These are phyloP conservation scores for Gloeopeniophorella convolvens DNA, from an alignment of 768 basidiomycete species.

Conservation along the genomic window DNA sequence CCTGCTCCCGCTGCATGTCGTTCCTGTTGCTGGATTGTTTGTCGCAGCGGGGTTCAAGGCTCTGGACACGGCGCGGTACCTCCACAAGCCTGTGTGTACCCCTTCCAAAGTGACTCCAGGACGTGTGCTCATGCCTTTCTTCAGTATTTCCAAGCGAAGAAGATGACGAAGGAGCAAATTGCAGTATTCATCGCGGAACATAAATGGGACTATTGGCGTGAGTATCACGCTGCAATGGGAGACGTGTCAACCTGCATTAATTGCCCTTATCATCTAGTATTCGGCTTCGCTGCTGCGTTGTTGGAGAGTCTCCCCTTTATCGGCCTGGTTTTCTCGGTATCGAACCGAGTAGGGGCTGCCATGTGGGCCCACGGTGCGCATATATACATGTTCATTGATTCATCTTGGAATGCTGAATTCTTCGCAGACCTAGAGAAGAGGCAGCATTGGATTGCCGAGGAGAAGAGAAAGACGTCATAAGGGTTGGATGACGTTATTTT, in stretches of 20 bases:
- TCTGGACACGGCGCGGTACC: constrained; percentile 55
- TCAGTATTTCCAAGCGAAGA: constrained; percentile 81
- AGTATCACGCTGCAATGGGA: constrained; percentile 16
- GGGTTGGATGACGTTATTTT: background rate
- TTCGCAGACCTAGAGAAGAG: constrained; percentile 55
- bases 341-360: constrained; percentile 85
- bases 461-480: constrained; percentile 7
- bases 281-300: constrained; percentile 80
- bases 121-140: constrained; percentile 6
- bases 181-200: constrained; percentile 82
- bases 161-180: constrained; percentile 64
- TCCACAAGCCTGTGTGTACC: constrained; percentile 58
- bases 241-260: background rate
- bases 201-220: constrained; percentile 83
- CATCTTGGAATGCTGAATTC: background rate
- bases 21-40: constrained; percentile 58
- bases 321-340: constrained; percentile 76
- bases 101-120: background rate
- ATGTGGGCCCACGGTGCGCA: constrained; percentile 84
- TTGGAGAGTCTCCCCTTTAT: constrained; percentile 77
- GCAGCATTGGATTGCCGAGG: constrained; percentile 40
- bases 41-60: constrained; percentile 61
- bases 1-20: constrained; percentile 52
- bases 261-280: constrained; percentile 40
- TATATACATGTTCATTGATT: background rate